Base-by-base conservation (phyloP, 2,329 filamentous ascomycete species). In the Arthrobotrys sphaeroides region DNA sequence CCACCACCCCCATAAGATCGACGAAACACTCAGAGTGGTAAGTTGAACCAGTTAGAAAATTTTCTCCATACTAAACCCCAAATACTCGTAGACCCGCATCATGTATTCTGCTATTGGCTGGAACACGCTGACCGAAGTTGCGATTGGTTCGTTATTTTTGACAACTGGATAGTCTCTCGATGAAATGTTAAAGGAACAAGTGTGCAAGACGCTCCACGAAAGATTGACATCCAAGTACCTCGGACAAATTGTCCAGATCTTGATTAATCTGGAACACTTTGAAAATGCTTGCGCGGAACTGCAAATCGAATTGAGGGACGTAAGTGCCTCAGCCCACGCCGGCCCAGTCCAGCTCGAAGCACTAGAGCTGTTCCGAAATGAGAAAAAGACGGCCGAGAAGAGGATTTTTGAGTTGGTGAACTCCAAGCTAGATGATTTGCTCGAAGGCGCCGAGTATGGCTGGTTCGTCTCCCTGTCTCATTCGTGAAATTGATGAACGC, bases 351-450 rank as follows among this genome's bases (percentile, higher is more conserved):
- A 89, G 2, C 86, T 98, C 3, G 87, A 87, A 24, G 95, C 96
- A 0, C 98, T 95, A 0, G 90, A 93, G 78, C 88, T 92, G 73
- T 99, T 99, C 82, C 87, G 89, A 42, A 90, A 87, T 80, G 94
- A 96, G 81, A 97, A 97, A 84, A 97, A 98, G 84, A 93, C 91
- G 0, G 95, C 95, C 0, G 94, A 97, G 81, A 97, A 97, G 83
- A 91, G 96, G 33, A 98, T 99, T 70, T 99, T 99, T 81, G 96
- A 99, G 83, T 87, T 99, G 0, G 95, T 99, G 77, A 98, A 99
- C 84, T 96, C 92, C 69, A 99, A 99, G 84, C 98, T 99, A 79
- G 94, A 98, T 81, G 95, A 99, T 81, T 87, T 99, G 9, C 91
- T 99, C 65, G 94, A 97, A 80, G 98, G 94, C 0, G 94, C 95